Percentiles rank a stretch among this genome's conserved stretches.
These are phyloP conservation scores for Hanseniaspora uvarum DNA, from an alignment of 1,139 yeast species.

Conservation along the genomic window DNA sequence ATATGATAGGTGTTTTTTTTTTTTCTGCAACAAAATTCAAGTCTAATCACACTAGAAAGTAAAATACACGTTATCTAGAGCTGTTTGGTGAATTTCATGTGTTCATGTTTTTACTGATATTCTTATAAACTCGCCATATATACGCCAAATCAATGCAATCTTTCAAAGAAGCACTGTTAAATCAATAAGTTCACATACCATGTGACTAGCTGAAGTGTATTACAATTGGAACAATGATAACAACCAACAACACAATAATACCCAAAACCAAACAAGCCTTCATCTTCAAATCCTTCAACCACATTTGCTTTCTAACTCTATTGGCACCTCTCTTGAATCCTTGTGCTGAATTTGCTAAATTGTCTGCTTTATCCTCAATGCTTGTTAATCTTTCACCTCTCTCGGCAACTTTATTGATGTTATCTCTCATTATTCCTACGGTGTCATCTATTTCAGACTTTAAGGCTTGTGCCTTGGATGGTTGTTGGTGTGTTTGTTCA, in stretches of 20 bases:
- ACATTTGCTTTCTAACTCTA: slow-evolving; percentile 96
- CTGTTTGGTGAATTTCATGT: no score
- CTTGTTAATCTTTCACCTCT: slow-evolving; percentile 88
- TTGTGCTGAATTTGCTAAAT: slow-evolving; percentile 84
- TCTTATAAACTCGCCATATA: no score
- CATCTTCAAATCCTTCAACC: slow-evolving; percentile 99
- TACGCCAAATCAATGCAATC: no score
- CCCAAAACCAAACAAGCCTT: slow-evolving; percentile 81
- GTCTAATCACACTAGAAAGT: no score
- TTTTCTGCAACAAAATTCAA: no score
- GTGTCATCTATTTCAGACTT: slow-evolving; percentile 94
- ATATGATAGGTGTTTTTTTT: no score
- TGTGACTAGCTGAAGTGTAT: slow-evolving; percentile 55
- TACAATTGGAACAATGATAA: slow-evolving; percentile 88
- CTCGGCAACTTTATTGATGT: slow-evolving; percentile 90
- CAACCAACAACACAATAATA: slow-evolving; percentile 66
- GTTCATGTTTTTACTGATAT: no score
- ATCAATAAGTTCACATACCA: no score
- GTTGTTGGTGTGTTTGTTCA: slow-evolving; percentile 31
- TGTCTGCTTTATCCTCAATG: slow-evolving; percentile 88
- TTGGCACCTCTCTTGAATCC: slow-evolving; percentile 96
- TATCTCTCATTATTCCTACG: slow-evolving; percentile 95
- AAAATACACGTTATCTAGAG: no score
- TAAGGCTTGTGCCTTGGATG: slow-evolving; percentile 69
- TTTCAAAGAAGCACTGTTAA: no score